Conservation (phyloP, 2,329 filamentous ascomycete genomes). For the Elsinoe batatas region DNA sequence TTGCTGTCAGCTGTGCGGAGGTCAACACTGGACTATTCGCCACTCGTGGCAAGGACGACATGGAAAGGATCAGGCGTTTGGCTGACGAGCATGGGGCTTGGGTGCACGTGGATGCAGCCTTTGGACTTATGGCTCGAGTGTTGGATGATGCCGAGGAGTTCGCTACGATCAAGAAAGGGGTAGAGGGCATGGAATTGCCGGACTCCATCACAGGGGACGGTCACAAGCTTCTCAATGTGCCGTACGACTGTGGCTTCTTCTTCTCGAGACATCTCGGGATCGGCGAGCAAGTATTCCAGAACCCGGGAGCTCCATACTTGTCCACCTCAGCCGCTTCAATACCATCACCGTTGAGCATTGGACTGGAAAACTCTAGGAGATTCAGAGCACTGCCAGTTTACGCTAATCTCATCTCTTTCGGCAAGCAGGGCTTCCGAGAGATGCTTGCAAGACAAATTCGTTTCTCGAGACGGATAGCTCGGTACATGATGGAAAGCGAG, state of each 20-base stretch:
- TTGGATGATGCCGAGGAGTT: conserved; percentile 51
- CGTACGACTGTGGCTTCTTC: conserved; percentile 89
- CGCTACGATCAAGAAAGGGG: conserved; percentile 40
- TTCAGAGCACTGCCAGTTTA: conserved; percentile 90
- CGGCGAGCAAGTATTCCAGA: conserved; percentile 60
- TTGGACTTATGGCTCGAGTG: conserved; percentile 69
- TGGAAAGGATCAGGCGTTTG: conserved; percentile 52
- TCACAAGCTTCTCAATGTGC: conserved; percentile 92
- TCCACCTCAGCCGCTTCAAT: conserved; percentile 40
- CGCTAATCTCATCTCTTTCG: conserved; percentile 65
- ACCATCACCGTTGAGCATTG: conserved; percentile 75
- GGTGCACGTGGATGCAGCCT: conserved; percentile 88
- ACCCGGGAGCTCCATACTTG: conserved; percentile 79
- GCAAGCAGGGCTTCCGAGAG: conserved; percentile 54
- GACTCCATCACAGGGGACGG: conserved; percentile 81
- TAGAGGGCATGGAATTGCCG: conserved; percentile 63
- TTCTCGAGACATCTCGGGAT: conserved; percentile 55
- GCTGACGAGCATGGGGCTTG: conserved; percentile 68
- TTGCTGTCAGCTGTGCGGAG: conserved; percentile 75
- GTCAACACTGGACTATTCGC: conserved; percentile 84
- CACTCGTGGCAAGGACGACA: conserved; percentile 48
- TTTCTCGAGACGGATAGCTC: conserved; percentile 58
- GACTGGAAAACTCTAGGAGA: conserved; percentile 81
- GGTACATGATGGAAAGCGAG: conserved; percentile 50
- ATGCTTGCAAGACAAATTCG: conserved; percentile 65